Conservation (phyloP, 352 stramenopile genomes). For the Pythium monospermum region DNA sequence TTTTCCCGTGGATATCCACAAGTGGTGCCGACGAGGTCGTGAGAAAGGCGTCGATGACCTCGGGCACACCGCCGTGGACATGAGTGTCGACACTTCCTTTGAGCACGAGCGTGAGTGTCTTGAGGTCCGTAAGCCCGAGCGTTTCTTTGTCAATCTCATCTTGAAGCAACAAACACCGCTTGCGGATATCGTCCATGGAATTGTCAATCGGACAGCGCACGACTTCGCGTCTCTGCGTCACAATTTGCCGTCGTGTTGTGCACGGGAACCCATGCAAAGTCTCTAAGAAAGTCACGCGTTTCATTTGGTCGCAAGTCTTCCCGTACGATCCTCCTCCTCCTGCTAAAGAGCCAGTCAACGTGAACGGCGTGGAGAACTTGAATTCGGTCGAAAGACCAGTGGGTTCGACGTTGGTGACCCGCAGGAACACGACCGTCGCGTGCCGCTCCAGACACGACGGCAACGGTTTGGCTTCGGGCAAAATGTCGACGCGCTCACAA, state of each 20-base stretch:
- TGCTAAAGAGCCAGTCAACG: slow-evolving; percentile 29
- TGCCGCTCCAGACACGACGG: slow-evolving; percentile 31
- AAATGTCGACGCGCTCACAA: slow-evolving; percentile 54
- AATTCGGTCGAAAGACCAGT: slow-evolving; percentile 21
- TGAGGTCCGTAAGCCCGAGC: slow-evolving; percentile 44
- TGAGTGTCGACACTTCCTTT: slow-evolving; percentile 81
- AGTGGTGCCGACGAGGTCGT: slow-evolving; percentile 3
- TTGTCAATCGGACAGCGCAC: slow-evolving; percentile 66
- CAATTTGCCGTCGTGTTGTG: slow-evolving; percentile 38
- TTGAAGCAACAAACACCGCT: slow-evolving; percentile 47
- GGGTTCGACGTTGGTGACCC: slow-evolving; percentile 30
- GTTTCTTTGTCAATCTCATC: slow-evolving; percentile 53
- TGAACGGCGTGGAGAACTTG: slow-evolving; percentile 55
- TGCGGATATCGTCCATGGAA: slow-evolving; percentile 72
- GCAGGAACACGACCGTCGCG: slow-evolving; percentile 57
- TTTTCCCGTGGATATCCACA: slow-evolving; percentile 26
- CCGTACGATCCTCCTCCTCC: slow-evolving; percentile 55
- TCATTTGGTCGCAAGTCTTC: slow-evolving; percentile 65
- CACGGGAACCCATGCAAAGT: slow-evolving; percentile 46
- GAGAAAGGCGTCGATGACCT: slow-evolving; percentile 75
- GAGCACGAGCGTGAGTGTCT: slow-evolving; percentile 70
- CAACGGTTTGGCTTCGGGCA: slow-evolving; percentile 47
- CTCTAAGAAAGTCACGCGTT: slow-evolving; percentile 49
- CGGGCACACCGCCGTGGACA: slow-evolving; percentile 65
- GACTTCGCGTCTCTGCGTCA: slow-evolving; percentile 33